phyloP scores from a whole-genome alignment of 2,329 filamentous ascomycete species.

The Kalaharituber pfeilii region DNA sequence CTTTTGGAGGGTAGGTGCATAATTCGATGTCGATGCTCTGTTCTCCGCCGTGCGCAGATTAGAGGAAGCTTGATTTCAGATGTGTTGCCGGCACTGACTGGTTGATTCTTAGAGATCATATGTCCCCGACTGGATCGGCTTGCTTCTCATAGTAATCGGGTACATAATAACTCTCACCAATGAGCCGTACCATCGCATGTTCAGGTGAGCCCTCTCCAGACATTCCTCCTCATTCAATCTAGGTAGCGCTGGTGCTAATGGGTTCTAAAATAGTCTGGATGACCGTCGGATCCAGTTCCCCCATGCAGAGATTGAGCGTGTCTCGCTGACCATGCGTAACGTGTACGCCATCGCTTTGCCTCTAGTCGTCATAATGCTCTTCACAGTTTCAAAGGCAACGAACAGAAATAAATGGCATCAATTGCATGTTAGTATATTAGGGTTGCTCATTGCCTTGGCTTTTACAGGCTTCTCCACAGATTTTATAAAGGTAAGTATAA shows the following conservation, averaged over 20 bases:
- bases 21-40: too few relatives aligned
- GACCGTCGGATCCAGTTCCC: conserved; percentile 74
- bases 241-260: background rate
- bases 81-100: too few relatives aligned
- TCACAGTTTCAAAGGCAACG: conserved; percentile 41
- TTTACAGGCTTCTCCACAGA: conserved; percentile 74
- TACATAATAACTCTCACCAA: conserved; percentile 33
- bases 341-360: conserved; percentile 62
- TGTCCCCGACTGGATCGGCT: conserved; percentile 71
- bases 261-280: conserved; percentile 42
- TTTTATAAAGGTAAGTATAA: conserved; percentile 44
- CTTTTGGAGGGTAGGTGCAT: too few relatives aligned
- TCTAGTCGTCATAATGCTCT: conserved; percentile 44
- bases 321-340: conserved; percentile 61
- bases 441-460: conserved; percentile 58
- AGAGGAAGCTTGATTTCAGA: too few relatives aligned
- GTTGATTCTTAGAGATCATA: conserved; percentile 67
- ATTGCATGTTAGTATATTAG: conserved; percentile 67
- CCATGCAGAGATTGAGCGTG: conserved; percentile 66
- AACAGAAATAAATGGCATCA: conserved; percentile 43
- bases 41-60: too few relatives aligned
- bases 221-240: background rate
- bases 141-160: conserved; percentile 40
- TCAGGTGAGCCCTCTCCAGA: conserved; percentile 31
- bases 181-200: conserved; percentile 86